A percentile compares a stretch with the other conserved stretches of the same genome.
Conservation (phyloP, 257 asterid genomes). For the Haberlea rhodopensis region DNA sequence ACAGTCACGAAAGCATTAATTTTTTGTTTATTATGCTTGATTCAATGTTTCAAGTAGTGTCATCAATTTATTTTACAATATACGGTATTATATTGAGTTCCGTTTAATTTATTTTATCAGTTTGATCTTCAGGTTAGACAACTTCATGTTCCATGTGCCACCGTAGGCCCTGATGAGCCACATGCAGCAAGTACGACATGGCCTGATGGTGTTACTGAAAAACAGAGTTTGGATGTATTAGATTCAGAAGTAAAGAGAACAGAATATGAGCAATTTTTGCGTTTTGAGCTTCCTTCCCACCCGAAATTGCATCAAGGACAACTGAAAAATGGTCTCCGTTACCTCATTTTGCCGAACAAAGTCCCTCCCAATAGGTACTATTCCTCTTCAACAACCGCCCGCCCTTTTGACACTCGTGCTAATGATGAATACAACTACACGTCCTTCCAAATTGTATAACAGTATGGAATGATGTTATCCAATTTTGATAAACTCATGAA, state of each 20-base stretch:
- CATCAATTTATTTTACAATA: not conserved
- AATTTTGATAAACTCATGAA: slow-evolving; percentile 1
- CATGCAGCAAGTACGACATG: slow-evolving; percentile 96
- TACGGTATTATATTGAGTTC: slow-evolving; percentile 19
- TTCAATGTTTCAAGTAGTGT: slow-evolving; percentile 16
- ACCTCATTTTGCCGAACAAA: slow-evolving; percentile 92
- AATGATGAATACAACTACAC: slow-evolving; percentile 20
- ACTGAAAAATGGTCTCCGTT: slow-evolving; percentile 88
- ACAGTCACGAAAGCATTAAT: slow-evolving; percentile 11
- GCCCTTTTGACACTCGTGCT: slow-evolving; percentile 6
- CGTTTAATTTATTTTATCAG: slow-evolving; percentile 26
- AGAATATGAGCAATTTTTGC: slow-evolving; percentile 64
- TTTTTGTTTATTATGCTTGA: not conserved
- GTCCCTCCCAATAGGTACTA: slow-evolving; percentile 91
- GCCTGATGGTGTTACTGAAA: slow-evolving; percentile 85
- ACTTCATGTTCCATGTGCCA: slow-evolving; percentile 57
- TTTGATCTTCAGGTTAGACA: slow-evolving; percentile 40
- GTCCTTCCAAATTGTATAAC: slow-evolving; percentile 14
- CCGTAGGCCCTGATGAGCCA: slow-evolving; percentile 99
- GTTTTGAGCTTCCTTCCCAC: slow-evolving; percentile 77
- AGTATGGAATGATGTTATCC: slow-evolving; percentile 9
- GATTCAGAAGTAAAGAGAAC: slow-evolving; percentile 63
- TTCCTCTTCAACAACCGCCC: slow-evolving; percentile 9
- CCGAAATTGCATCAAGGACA: slow-evolving; percentile 93
- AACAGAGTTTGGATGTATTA: slow-evolving; percentile 50